Conservation (phyloP, 2,329 filamentous ascomycete species). For the Achaetomium macrosporum region DNA sequence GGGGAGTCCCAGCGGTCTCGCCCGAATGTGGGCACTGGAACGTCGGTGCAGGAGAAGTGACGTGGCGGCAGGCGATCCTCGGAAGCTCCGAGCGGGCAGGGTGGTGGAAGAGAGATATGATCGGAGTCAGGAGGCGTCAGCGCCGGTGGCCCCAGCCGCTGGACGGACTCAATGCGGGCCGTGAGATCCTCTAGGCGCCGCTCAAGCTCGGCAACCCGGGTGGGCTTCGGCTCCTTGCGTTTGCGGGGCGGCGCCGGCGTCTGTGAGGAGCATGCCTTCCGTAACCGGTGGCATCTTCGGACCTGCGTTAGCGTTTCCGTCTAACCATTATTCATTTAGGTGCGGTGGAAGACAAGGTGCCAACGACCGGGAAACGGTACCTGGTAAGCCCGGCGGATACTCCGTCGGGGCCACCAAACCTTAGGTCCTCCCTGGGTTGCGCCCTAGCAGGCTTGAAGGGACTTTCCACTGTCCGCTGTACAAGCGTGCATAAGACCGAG, state of each 20-base stretch:
- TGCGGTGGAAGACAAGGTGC: neutral
- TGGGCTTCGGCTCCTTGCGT: slow-evolving; percentile 43
- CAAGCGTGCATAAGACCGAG: no score
- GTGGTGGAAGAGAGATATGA: neutral
- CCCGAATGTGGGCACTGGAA: neutral
- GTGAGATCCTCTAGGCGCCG: slow-evolving; percentile 45
- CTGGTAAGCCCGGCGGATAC: neutral
- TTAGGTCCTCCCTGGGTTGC: no score
- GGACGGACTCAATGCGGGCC: slow-evolving; percentile 35
- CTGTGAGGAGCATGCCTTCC: slow-evolving; percentile 43
- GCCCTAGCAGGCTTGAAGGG: no score
- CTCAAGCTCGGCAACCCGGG: slow-evolving; percentile 46
- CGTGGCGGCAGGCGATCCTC: neutral
- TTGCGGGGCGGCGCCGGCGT: slow-evolving; percentile 43
- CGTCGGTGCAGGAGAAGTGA: neutral
- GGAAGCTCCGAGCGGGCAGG: neutral
- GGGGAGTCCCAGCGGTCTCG: slow-evolving; percentile 19
- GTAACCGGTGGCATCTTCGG: slow-evolving; percentile 42
- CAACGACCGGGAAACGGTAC: neutral
- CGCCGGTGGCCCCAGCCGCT: slow-evolving; percentile 9
- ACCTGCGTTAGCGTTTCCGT: neutral
- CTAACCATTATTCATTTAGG: no score
- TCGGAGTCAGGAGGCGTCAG: slow-evolving; percentile 20
- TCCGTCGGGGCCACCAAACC: neutral
- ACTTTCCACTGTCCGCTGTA: no score